Evolutionary conservation across 2,329 filamentous ascomycete genomes (phyloP), one percentile per base, ranked within the genome.

Genomic region (Pseudocercospora vitis): DNA sequence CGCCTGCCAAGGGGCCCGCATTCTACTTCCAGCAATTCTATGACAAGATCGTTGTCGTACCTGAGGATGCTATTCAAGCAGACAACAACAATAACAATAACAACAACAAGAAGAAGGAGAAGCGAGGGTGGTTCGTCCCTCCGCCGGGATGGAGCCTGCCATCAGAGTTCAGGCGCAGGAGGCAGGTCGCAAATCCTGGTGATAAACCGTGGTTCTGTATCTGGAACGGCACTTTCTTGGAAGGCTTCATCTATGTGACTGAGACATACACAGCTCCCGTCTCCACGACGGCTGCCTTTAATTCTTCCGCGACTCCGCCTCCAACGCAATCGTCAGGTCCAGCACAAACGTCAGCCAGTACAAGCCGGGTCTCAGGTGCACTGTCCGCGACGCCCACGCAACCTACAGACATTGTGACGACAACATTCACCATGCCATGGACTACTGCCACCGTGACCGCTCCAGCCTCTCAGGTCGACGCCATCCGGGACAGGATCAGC

Each of bases 151-250:
- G 42, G 42, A 18, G 23, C 4, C 29, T 63, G 18, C 42, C 59
- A 9, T 47, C 48, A 5, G 61, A 62, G 50, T 59, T 58, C 29
- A 19, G 24, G 11, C 19, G 72, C 53, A 73, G 73, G 32, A 72
- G 76, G 58, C 67, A 74, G 47, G 73, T 76, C 51, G 66, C 73
- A 8, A 66, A 73, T 52, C 74, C 77, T n/a, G 81, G 81, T 7
- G 81, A 86, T 29, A 77, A 76, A 54, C 83, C 84, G 2, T 88
- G 84, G 84, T 85, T 83, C 63, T 88, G 85, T 68, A 81, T 80
- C 66, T 88, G 84, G 83, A 88, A 88, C 65, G 73, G 76, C 11
- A 88, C 85, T 0, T 76, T 83, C 49, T 75, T 87, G 46, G 85
- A 88, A 67, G 80, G 81, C 31, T 87, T 86, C 68, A 78, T 88